These are phyloP conservation scores for Amphichorda felina DNA, from an alignment of 2,329 filamentous ascomycete genomes.

Conservation along the genomic window DNA sequence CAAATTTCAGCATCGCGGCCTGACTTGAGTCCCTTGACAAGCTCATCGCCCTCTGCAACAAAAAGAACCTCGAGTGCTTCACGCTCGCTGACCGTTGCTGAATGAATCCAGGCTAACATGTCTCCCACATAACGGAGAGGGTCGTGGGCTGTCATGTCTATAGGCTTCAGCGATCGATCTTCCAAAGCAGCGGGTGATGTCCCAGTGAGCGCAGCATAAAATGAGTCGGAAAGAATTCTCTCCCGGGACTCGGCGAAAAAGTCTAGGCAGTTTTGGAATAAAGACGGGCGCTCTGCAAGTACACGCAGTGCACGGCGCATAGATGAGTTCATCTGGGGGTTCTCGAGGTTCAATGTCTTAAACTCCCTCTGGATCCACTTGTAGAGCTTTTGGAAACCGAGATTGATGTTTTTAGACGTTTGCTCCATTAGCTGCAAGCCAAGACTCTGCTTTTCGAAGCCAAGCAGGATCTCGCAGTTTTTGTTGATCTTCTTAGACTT, in stretches of 20 bases:
- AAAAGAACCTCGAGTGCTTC: slow-evolving; percentile 90
- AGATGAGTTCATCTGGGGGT: slow-evolving; percentile 77
- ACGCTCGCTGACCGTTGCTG: slow-evolving; percentile 82
- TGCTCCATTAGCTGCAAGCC: slow-evolving; percentile 88
- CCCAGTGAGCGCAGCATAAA: slow-evolving; percentile 80
- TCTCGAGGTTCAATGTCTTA: slow-evolving; percentile 83
- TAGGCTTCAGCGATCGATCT: slow-evolving; percentile 65
- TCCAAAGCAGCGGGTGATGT: slow-evolving; percentile 42
- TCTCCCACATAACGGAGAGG: slow-evolving; percentile 85
- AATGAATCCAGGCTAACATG: slow-evolving; percentile 96
- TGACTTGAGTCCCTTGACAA: slow-evolving; percentile 69
- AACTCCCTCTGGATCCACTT: slow-evolving; percentile 93
- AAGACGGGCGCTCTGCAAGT: slow-evolving; percentile 73
- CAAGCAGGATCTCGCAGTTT: slow-evolving; percentile 81
- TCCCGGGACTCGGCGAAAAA: slow-evolving; percentile 88
- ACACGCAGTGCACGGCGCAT: slow-evolving; percentile 78
- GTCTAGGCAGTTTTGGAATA: slow-evolving; percentile 90
- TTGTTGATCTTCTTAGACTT: slow-evolving; percentile 79
- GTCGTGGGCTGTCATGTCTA: slow-evolving; percentile 88
- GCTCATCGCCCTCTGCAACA: slow-evolving; percentile 79
- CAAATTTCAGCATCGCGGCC: slow-evolving; percentile 77
- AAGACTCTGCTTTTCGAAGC: slow-evolving; percentile 78
- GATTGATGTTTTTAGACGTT: slow-evolving; percentile 74
- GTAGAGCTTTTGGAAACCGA: slow-evolving; percentile 90
- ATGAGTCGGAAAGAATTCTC: slow-evolving; percentile 74